Percentiles rank a stretch among this genome's conserved stretches.
These are phyloP conservation scores for Quercus tomentella DNA, from an alignment of 331 rosid genomes.

Conservation along the genomic window DNA sequence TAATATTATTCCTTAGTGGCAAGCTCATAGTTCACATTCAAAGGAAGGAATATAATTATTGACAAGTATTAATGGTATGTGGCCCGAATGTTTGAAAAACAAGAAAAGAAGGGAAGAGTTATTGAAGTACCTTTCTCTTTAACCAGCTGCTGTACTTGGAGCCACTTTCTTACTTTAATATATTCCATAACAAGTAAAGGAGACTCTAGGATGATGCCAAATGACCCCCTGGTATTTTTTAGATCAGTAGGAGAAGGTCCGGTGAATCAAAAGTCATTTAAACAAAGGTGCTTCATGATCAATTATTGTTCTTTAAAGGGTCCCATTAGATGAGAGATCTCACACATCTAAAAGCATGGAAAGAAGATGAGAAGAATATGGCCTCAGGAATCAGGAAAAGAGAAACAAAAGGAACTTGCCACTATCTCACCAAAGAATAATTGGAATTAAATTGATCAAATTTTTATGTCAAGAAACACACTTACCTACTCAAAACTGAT, in stretches of 20 bases:
- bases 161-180: conserved; percentile 53
- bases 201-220: conserved; percentile 75
- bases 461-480: conserved; percentile 13
- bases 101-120: conserved; percentile 33
- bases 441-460: conserved; percentile 19
- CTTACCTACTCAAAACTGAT: conserved; percentile 32
- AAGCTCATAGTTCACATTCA: conserved; percentile 43
- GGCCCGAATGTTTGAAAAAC: conserved; percentile 62
- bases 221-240: conserved; percentile 39
- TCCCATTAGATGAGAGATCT: conserved; percentile 48
- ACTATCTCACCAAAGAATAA: conserved; percentile 52
- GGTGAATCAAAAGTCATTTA: conserved; percentile 68
- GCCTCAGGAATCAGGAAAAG: conserved; percentile 77
- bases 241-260: conserved; percentile 57
- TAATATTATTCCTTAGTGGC: conserved; percentile 25
- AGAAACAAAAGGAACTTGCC: conserved; percentile 79
- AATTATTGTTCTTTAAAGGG: conserved; percentile 59
- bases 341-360: conserved; percentile 47
- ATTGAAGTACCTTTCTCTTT: conserved; percentile 53
- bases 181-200: conserved; percentile 69
- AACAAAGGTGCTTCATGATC: conserved; percentile 52
- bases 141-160: conserved; percentile 63
- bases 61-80: conserved; percentile 30
- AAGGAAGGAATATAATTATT: conserved; percentile 75
- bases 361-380: conserved; percentile 72